Percentiles rank a stretch among this genome's conserved stretches.
Evolutionary conservation across 2,329 filamentous ascomycete genomes (phyloP).

Genomic region (Aureobasidium sp.): DNA sequence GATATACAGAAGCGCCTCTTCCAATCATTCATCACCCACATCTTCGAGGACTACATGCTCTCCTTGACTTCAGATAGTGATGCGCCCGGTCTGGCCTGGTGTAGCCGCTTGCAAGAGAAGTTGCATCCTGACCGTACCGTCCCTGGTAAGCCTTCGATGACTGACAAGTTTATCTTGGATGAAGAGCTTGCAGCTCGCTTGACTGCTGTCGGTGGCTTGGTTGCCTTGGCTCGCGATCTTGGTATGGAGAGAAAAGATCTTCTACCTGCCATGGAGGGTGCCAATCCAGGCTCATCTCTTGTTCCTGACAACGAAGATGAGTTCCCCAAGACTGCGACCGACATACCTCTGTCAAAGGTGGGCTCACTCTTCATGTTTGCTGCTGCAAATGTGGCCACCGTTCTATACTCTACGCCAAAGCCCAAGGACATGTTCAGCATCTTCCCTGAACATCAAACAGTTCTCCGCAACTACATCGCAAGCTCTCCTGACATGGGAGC

Average conservation of each 20-base stretch:
- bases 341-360: constrained; percentile 51
- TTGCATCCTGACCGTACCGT: constrained; percentile 59
- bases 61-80: constrained; percentile 35
- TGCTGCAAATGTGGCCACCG: constrained; percentile 44
- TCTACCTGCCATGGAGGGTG: constrained; percentile 22
- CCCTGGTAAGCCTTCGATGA: constrained; percentile 53
- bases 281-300: not conserved
- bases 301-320: constrained; percentile 44
- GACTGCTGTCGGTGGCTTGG: constrained; percentile 64
- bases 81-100: constrained; percentile 45
- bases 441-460: constrained; percentile 47
- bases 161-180: constrained; percentile 59
- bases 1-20: constrained; percentile 58
- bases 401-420: constrained; percentile 39
- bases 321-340: constrained; percentile 44
- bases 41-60: constrained; percentile 68
- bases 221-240: constrained; percentile 57
- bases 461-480: constrained; percentile 48
- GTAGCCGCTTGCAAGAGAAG: constrained; percentile 58
- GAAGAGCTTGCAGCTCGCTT: constrained; percentile 55
- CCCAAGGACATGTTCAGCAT: constrained; percentile 34
- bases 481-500: constrained; percentile 32
- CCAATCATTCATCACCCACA: constrained; percentile 70
- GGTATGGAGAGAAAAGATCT: constrained; percentile 44
- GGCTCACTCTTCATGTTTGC: constrained; percentile 49